Evolutionary conservation across 805 yeast species (phyloP).

Genomic region (Candida piceae): DNA sequence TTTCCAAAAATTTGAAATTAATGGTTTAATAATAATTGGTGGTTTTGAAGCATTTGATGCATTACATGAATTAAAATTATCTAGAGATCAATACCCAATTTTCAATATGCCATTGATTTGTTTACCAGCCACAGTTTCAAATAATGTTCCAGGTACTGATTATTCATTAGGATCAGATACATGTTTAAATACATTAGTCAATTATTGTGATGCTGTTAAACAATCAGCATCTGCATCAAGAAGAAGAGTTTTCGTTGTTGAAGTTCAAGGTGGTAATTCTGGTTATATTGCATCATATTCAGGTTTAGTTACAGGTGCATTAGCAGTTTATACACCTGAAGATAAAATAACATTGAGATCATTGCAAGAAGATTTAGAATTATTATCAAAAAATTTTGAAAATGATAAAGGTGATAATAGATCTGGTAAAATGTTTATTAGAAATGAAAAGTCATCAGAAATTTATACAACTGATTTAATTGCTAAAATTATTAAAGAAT

Average conservation of each 20-base stretch:
- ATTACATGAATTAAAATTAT: slow-evolving; percentile 72
- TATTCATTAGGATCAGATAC: slow-evolving; percentile 95
- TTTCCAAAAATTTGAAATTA: slow-evolving; percentile 81
- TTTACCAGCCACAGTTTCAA: slow-evolving; percentile 93
- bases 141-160: slow-evolving; percentile 98
- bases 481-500: slow-evolving; percentile 76
- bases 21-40: slow-evolving; percentile 88
- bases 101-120: slow-evolving; percentile 92
- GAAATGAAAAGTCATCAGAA: slow-evolving; percentile 77
- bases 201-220: slow-evolving; percentile 92
- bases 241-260: slow-evolving; percentile 91
- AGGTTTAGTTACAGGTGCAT: slow-evolving; percentile 85
- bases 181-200: slow-evolving; percentile 83
- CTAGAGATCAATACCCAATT: slow-evolving; percentile 77
- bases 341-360: slow-evolving; percentile 63
- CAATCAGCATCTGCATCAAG: slow-evolving; percentile 94
- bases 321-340: slow-evolving; percentile 89
- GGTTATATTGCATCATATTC: slow-evolving; percentile 90
- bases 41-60: slow-evolving; percentile 96
- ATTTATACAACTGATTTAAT: slow-evolving; percentile 79
- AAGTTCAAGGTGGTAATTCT: slow-evolving; percentile 96
- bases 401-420: slow-evolving; percentile 74
- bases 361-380: slow-evolving; percentile 69
- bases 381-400: slow-evolving; percentile 61
- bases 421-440: slow-evolving; percentile 80